These are phyloP conservation scores for Stephania japonica DNA, from an alignment of 164 flowering plant genomes.

Conservation along the genomic window DNA sequence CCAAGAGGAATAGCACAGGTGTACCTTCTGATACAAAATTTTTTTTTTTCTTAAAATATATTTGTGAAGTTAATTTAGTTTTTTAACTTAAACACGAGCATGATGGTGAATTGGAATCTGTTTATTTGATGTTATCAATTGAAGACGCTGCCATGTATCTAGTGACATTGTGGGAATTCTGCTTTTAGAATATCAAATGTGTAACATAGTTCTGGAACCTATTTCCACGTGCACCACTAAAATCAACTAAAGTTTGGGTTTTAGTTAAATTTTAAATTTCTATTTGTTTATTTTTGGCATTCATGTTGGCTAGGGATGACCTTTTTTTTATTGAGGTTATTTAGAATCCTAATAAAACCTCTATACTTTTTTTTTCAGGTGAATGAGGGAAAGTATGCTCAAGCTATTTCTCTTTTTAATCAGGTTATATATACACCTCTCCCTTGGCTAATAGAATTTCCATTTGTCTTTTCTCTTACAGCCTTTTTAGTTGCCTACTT, in stretches of 20 bases:
- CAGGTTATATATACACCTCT: constrained; percentile 43
- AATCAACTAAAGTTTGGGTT: background rate
- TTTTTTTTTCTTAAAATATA: too few species aligned
- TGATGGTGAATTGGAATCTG: background rate
- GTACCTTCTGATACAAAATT: background rate
- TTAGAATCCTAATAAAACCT: background rate
- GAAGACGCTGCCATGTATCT: too few species aligned
- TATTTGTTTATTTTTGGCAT: background rate
- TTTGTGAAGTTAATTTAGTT: background rate
- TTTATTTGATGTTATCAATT: background rate
- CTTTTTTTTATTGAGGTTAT: background rate
- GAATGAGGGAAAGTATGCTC: constrained; percentile 86
- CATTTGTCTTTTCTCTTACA: background rate
- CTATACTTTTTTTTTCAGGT: constrained; percentile 41
- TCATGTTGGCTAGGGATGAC: background rate
- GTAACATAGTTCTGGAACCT: background rate
- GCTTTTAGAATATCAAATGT: too few species aligned
- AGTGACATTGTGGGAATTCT: too few species aligned
- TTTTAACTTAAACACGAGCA: too few species aligned
- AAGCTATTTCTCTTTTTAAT: constrained; percentile 78
- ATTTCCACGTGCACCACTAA: background rate
- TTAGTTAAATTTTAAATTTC: background rate
- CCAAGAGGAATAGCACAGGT: constrained; percentile 94
- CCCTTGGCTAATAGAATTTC: background rate
- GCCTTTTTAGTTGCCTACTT: background rate